A percentile compares a stretch with the other conserved stretches of the same genome.
Evolutionary conservation across 2,329 filamentous ascomycete species (phyloP).

Genomic region (Nothophaeocryptopus gaeumannii): DNA sequence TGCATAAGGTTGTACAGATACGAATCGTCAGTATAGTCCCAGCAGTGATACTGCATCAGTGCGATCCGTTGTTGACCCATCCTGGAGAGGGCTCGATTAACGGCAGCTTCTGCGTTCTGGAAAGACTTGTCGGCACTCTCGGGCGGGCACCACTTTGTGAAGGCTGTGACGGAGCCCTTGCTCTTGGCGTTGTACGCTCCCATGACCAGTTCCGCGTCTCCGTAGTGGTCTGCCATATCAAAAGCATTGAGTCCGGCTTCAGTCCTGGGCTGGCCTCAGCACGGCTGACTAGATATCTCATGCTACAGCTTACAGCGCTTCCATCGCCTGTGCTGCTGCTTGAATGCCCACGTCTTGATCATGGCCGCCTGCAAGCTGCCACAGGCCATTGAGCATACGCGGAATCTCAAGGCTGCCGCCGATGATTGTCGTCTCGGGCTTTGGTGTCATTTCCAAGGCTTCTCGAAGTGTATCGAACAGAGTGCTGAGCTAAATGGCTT

Average conservation of each 20-base stretch:
- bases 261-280: not conserved
- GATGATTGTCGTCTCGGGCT: not conserved
- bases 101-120: not conserved
- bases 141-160: constrained; percentile 1
- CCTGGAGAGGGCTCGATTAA: not conserved
- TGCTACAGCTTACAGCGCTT: not conserved
- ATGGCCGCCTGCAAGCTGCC: constrained; percentile 1
- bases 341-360: not conserved
- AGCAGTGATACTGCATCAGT: constrained; percentile 2
- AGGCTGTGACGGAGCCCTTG: not conserved
- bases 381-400: constrained; percentile 1
- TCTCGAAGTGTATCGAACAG: no score
- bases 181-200: not conserved
- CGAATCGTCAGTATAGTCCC: constrained; percentile 3
- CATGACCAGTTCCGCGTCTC: not conserved
- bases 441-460: not conserved
- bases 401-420: not conserved
- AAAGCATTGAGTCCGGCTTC: not conserved
- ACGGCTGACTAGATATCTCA: not conserved
- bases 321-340: not conserved
- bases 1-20: constrained; percentile 1
- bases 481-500: no score
- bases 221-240: constrained; percentile 2
- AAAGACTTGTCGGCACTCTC: not conserved
- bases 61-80: not conserved